These are phyloP conservation scores for Microcos paniculata DNA, from an alignment of 345 rosid species.

Conservation along the genomic window DNA sequence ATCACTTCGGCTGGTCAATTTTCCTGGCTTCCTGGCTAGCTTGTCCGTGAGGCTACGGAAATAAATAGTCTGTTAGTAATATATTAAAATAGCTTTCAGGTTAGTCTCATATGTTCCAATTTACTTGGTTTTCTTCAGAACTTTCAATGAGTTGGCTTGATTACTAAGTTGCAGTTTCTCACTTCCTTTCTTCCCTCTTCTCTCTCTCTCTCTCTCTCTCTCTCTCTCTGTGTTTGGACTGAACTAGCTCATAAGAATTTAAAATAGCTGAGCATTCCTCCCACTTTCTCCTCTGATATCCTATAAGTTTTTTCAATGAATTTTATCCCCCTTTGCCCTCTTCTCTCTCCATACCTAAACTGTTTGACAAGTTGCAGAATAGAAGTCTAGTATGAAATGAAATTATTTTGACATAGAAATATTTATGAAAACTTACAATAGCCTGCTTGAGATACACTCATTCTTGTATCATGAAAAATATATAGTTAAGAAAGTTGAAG, in stretches of 20 bases:
- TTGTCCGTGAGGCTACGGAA: not conserved
- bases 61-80: not conserved
- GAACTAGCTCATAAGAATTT: not conserved
- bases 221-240: not conserved
- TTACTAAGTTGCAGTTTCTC: not conserved
- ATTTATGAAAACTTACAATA: not conserved
- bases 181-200: not conserved
- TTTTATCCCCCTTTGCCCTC: not conserved
- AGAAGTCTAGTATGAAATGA: not conserved
- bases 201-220: not conserved
- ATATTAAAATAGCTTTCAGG: not conserved
- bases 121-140: not conserved
- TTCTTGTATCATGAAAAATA: not conserved
- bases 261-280: not conserved
- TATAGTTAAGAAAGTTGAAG: not conserved
- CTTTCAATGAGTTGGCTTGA: not conserved
- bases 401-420: not conserved
- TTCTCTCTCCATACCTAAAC: not conserved
- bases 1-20: not conserved
- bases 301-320: not conserved
- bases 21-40: constrained; percentile 4
- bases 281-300: not conserved
- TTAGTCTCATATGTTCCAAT: not conserved
- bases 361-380: not conserved
- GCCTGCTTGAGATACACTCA: not conserved